Conservation (phyloP, 192 early-diverging fungal species). For the Pecoramyces ruminantium region DNA sequence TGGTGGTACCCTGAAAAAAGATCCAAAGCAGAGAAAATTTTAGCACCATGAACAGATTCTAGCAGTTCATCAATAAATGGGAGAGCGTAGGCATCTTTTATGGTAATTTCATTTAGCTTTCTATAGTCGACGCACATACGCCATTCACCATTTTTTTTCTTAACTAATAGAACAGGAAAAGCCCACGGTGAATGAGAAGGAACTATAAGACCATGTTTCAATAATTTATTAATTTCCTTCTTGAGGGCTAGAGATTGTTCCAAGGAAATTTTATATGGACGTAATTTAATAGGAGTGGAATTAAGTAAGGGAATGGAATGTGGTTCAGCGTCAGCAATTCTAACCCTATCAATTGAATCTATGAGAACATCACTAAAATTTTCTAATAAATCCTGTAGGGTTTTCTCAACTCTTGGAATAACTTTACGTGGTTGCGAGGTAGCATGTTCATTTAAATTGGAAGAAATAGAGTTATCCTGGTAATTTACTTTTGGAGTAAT, state of each 20-base stretch:
- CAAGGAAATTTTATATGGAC: no score
- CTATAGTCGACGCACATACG: constrained; percentile 30
- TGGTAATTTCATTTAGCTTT: constrained; percentile 25
- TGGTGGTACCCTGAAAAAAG: constrained; percentile 17
- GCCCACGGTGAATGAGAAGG: constrained; percentile 16
- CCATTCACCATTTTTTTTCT: constrained; percentile 25
- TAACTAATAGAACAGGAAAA: constrained; percentile 15
- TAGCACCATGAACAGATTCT: constrained; percentile 6
- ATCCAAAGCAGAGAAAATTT: constrained; percentile 22
- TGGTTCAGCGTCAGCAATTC: no score
- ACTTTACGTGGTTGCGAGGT: no score
- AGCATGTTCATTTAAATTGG: no score
- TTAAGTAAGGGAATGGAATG: no score
- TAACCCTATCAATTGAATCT: no score
- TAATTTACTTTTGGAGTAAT: no score
- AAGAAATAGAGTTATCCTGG: no score
- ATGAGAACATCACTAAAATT: no score
- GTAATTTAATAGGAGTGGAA: no score
- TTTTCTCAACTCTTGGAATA: no score
- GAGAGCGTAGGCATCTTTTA: constrained; percentile 25
- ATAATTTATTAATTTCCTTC: constrained; percentile 13
- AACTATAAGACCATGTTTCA: constrained; percentile 15
- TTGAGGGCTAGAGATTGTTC: not conserved
- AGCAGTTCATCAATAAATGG: constrained; percentile 26
- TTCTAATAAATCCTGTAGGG: no score